Conservation (phyloP, 2,329 filamentous ascomycete species). For the Botryosphaeria agaves region DNA sequence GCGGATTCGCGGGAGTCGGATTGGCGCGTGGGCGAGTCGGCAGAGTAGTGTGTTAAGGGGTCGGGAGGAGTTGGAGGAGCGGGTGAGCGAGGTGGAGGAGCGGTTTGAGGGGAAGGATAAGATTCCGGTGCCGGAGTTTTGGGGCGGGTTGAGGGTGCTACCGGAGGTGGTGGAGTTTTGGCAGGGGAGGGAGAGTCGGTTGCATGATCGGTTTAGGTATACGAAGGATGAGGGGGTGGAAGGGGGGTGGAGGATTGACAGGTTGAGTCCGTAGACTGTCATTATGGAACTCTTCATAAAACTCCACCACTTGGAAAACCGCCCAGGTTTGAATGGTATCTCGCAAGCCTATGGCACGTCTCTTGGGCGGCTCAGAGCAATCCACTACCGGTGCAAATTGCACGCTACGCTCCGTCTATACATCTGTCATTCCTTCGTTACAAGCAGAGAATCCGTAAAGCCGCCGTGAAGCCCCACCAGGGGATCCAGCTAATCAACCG, state of each 20-base stretch:
- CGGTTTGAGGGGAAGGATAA: slow-evolving; percentile 57
- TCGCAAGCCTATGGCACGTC: too few species aligned
- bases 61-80: slow-evolving; percentile 54
- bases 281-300: too few species aligned
- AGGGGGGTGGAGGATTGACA: slow-evolving; percentile 48
- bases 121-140: slow-evolving; percentile 85
- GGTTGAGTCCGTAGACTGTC: slow-evolving; percentile 60
- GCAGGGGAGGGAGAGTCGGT: slow-evolving; percentile 73
- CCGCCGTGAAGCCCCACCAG: too few species aligned
- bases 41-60: slow-evolving; percentile 65
- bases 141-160: slow-evolving; percentile 77
- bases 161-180: slow-evolving; percentile 89
- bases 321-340: too few species aligned
- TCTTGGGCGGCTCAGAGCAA: too few species aligned
- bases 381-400: too few species aligned
- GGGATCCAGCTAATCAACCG: slow-evolving; percentile 7
- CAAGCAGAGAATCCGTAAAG: too few species aligned
- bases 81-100: slow-evolving; percentile 61
- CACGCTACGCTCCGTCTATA: too few species aligned
- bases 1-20: slow-evolving; percentile 57
- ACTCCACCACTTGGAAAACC: too few species aligned
- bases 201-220: slow-evolving; percentile 92
- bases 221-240: slow-evolving; percentile 30
- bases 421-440: too few species aligned
- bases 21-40: slow-evolving; percentile 86